Evolutionary conservation across 2,329 filamentous ascomycete species (phyloP).

Genomic region (Incumbomyces delicatus): DNA sequence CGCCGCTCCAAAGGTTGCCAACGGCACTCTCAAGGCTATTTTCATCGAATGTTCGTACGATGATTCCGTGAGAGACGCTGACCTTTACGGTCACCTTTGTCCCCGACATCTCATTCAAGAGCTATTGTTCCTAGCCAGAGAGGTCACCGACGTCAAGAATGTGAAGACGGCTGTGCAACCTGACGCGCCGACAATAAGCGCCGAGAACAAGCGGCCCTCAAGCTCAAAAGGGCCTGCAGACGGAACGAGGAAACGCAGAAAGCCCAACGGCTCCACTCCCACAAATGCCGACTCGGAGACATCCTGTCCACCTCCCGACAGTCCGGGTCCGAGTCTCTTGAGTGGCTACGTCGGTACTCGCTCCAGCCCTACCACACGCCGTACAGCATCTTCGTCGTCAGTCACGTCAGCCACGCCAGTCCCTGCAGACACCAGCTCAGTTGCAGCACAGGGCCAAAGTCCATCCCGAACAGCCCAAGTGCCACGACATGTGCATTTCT

Average conservation of each 20-base stretch:
- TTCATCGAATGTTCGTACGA: constrained; percentile 96
- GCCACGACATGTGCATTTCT: constrained; percentile 5
- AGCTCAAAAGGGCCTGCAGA: not conserved
- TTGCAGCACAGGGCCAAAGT: not conserved
- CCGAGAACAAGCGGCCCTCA: not conserved
- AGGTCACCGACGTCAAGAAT: constrained; percentile 46
- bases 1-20: constrained; percentile 72
- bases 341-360: constrained; percentile 62
- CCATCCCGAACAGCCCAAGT: not conserved
- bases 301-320: not conserved
- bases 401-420: not conserved
- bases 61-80: constrained; percentile 64
- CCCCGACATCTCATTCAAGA: constrained; percentile 76
- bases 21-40: constrained; percentile 63
- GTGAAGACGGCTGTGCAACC: constrained; percentile 21
- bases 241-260: not conserved
- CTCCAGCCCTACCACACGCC: not conserved
- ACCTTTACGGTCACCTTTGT: constrained; percentile 80
- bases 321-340: constrained; percentile 74
- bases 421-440: not conserved
- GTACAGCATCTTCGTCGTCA: not conserved
- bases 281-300: too few species aligned
- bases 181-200: not conserved
- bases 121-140: constrained; percentile 58
- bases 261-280: not conserved